These are phyloP conservation scores for Xylaria grammica DNA, from an alignment of 495 filamentous ascomycete species.

Conservation along the genomic window DNA sequence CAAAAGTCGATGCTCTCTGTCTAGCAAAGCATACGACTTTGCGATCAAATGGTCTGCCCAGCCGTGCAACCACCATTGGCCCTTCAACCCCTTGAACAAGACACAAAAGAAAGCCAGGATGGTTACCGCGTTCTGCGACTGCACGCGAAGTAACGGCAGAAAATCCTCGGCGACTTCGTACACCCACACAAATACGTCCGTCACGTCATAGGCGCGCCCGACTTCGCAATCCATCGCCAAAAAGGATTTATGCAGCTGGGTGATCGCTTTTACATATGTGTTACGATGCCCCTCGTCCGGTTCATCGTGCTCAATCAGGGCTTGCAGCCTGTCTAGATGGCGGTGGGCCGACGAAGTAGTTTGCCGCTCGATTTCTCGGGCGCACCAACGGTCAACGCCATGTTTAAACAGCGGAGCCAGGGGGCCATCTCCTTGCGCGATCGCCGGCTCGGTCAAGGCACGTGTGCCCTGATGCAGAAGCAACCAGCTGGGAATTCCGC, in stretches of 20 bases:
- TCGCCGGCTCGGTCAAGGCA: slow-evolving; percentile 26
- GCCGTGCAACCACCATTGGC: slow-evolving; percentile 44
- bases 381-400: background rate
- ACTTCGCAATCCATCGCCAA: background rate
- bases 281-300: slow-evolving; percentile 18
- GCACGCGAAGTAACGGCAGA: slow-evolving; percentile 36
- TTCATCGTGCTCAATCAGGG: slow-evolving; percentile 22
- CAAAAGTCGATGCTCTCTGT: slow-evolving; percentile 38
- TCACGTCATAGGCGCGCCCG: slow-evolving; percentile 31
- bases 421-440: slow-evolving; percentile 25
- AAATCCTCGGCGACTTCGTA: slow-evolving; percentile 42
- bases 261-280: slow-evolving; percentile 34
- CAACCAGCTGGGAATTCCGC: slow-evolving; percentile 42
- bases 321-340: background rate
- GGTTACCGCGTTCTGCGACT: slow-evolving; percentile 40
- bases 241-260: slow-evolving; percentile 36
- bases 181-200: slow-evolving; percentile 46
- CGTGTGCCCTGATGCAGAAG: slow-evolving; percentile 40
- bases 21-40: slow-evolving; percentile 37
- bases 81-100: slow-evolving; percentile 36
- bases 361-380: background rate
- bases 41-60: slow-evolving; percentile 40
- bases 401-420: slow-evolving; percentile 32
- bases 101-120: slow-evolving; percentile 44
- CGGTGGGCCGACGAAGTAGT: background rate